Conservation (phyloP, 345 rosid genomes). For the Citrus mangshanensis region DNA sequence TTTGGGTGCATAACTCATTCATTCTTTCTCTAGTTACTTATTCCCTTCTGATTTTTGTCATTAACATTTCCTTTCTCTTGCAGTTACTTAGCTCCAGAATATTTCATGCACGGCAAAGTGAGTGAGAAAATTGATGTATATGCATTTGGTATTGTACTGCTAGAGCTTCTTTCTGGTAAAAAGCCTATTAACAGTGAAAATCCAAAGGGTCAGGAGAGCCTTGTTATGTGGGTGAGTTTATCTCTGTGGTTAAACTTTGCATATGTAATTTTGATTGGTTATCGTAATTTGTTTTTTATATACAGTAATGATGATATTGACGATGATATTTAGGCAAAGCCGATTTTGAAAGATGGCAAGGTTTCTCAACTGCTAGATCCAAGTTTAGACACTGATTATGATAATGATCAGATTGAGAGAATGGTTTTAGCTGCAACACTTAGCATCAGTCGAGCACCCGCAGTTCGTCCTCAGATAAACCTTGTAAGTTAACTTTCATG, state of each 20-base stretch:
- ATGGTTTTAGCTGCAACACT: constrained; percentile 82
- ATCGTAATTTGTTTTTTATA: background rate
- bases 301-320: background rate
- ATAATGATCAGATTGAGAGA: constrained; percentile 52
- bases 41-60: background rate
- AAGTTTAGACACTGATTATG: constrained; percentile 35
- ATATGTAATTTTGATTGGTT: background rate
- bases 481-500: constrained; percentile 38
- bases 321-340: constrained; percentile 63
- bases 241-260: background rate
- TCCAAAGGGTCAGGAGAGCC: constrained; percentile 80
- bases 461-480: constrained; percentile 64
- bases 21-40: constrained; percentile 1
- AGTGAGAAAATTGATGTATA: constrained; percentile 92
- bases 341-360: constrained; percentile 66
- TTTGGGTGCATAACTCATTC: constrained; percentile 63
- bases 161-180: constrained; percentile 91
- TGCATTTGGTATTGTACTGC: constrained; percentile 90
- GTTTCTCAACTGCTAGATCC: constrained; percentile 72
- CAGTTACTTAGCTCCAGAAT: constrained; percentile 99
- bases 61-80: constrained; percentile 17
- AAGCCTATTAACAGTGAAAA: constrained; percentile 63
- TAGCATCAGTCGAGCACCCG: constrained; percentile 65
- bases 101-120: constrained; percentile 89
- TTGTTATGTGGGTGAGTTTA: constrained; percentile 89